Base-by-base conservation (phyloP, 495 filamentous ascomycete genomes). In the Aspergillus conjunctus region DNA sequence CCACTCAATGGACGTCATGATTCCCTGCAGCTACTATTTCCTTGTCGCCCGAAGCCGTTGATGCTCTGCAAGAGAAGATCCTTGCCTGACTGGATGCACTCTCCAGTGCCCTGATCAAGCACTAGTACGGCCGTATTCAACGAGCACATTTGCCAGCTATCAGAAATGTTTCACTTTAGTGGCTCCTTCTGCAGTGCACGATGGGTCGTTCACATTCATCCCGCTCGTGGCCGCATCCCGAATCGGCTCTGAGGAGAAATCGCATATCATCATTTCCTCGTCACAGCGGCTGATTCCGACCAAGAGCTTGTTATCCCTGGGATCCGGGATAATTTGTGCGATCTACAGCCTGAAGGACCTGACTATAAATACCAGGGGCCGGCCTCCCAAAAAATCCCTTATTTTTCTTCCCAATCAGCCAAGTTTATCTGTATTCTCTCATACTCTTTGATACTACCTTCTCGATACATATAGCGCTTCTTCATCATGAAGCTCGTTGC, bases 401-500 rank as follows among this genome's bases (percentile, higher is more conserved):
- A 17, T 48, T 7, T 48, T 7, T 21, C 18, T 48, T 6, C 20
- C 20, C n/a, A 21, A 14, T 15, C 49, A 41, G 20, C 9, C n/a
- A 22, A 1, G 26, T 34, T 34, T 15, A 17, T 21, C 44, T 56
- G 22, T 3, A 17, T 49, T n/a, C n/a, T n/a, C 58, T 14, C 12
- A 22, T 32, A 32, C 41, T 43, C 22, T n/a, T n/a, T 26, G 12
- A 11, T 26, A 6, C n/a, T 20, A 8, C 43, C 32, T 37, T 14
- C 44, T 26, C 26, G 31, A 54, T 8, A 32, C 49, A 54, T 41
- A 10, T 5, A 52, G 22, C 41, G 58, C 64, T 46, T 7, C 26
- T 51, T 62, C 30, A 61, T 39, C 61, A 75, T 73, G 71, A 75
- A 77, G 63, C 20, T 71, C 62, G 53, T 69, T 37, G 30, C 63